Conservation (phyloP, 83 land plant species). For the Picea abies region DNA sequence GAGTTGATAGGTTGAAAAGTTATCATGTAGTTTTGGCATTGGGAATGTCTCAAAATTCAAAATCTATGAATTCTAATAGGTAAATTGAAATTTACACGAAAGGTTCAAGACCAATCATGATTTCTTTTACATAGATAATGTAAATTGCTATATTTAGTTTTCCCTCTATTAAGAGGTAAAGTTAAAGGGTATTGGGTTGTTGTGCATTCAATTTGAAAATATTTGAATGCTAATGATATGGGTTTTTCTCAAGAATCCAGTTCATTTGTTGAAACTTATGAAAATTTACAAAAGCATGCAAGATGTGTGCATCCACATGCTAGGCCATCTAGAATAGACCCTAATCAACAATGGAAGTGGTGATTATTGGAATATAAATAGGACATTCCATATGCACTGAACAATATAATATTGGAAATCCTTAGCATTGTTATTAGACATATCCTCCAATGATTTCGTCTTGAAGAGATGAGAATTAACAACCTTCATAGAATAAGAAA, state of each 20-base stretch:
- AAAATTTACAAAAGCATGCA: slow-evolving; percentile 71
- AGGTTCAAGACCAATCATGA: not conserved
- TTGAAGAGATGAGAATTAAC: too few relatives aligned
- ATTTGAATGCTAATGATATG: slow-evolving; percentile 58
- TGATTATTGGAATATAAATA: too few relatives aligned
- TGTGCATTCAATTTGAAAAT: slow-evolving; percentile 33
- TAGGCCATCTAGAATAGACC: slow-evolving; percentile 60
- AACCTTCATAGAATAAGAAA: too few relatives aligned
- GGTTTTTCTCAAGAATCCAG: slow-evolving; percentile 57
- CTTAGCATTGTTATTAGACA: too few relatives aligned
- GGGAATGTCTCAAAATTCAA: not conserved
- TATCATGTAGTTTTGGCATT: not conserved
- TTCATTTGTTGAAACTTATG: slow-evolving; percentile 45
- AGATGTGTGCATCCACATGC: slow-evolving; percentile 54
- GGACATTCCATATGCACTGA: too few relatives aligned
- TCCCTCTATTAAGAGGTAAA: too few relatives aligned
- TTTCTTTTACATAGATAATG: not conserved
- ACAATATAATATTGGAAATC: too few relatives aligned
- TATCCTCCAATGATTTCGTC: too few relatives aligned
- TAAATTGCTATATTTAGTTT: not conserved
- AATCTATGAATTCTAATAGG: not conserved
- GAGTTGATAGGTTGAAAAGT: not conserved
- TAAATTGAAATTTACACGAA: not conserved
- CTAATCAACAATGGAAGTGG: slow-evolving; percentile 36
- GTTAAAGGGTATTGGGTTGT: too few relatives aligned